Base-by-base conservation (phyloP, 306 rosid genomes). In the Quillaja saponaria region DNA sequence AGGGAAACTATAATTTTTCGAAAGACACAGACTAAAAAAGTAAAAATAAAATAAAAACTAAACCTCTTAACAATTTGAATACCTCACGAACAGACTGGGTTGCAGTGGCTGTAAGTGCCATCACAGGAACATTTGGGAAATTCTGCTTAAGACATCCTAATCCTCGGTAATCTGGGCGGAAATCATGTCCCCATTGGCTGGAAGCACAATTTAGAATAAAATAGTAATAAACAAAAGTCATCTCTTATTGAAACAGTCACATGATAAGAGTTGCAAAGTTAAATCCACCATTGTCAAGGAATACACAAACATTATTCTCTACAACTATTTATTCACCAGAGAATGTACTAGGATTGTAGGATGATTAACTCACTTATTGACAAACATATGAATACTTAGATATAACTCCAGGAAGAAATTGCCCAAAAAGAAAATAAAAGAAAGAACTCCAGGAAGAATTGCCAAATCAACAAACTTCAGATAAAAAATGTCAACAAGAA, bases 161-260 rank as follows among this genome's bases (percentile, higher is more conserved):
- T 71, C 55, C 94, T 25, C 90, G 82, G 79, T 88, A 92, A 78
- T 92, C 98, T 64, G 98, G 96, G 59, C 96, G 98, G 73, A 92
- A 92, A 82, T 92, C 98, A 78, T 88, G 98, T 63, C 98, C 98
- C 98, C 98, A 92, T 77, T 88, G 96, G 80, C 98, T 92, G 84
- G 64, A 56, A 75, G 68, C 37, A 72, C 40, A 53, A 19, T 68
- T 21, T 67, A 21, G 17, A 34, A 63, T 54, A 56, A 45, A 31
- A 28, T 18, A 51, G 42, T 62, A 38, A 31, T 37, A 39, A 60
- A 64, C 47, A 28, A 31, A 20, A 18, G 34, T 63, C 55, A 51
- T 69, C 21, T 51, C 58, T 58, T 15, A 16, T 58, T 64, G n/a
- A 37, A 63, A 52, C 52, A 64, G 66, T 56, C 19, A 60, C 51